phyloP scores from a whole-genome alignment of 164 flowering plant species.

The Malania oleifera region DNA sequence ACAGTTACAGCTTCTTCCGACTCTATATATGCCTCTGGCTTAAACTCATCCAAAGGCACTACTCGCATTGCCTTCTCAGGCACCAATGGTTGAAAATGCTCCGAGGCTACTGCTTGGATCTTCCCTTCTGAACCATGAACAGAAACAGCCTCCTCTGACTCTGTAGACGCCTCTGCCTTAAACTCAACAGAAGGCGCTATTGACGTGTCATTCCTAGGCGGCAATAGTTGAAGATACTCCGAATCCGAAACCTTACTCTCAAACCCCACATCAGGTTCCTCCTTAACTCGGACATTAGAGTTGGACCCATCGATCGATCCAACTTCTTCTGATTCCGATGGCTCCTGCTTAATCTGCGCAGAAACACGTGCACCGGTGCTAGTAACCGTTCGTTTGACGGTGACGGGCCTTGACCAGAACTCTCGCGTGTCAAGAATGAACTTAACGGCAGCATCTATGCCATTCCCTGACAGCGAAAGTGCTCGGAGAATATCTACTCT shows the following conservation, averaged over 20 bases:
- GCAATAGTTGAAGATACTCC: not conserved
- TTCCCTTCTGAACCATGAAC: not conserved
- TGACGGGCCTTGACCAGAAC: not conserved
- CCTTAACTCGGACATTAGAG: slow-evolving; percentile 6
- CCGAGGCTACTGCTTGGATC: not conserved
- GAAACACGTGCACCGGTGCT: slow-evolving; percentile 32
- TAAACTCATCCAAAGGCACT: not conserved
- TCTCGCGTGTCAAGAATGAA: slow-evolving; percentile 14
- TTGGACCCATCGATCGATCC: not conserved
- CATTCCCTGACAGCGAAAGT: slow-evolving; percentile 15
- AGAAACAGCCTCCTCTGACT: not conserved
- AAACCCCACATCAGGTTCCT: slow-evolving; percentile 5
- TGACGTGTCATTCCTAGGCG: not conserved
- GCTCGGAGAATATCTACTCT: slow-evolving; percentile 21
- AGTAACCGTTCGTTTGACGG: slow-evolving; percentile 30
- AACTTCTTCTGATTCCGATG: not conserved
- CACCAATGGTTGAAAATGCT: not conserved
- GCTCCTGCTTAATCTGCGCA: slow-evolving; percentile 15
- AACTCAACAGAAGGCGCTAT: slow-evolving; percentile 4
- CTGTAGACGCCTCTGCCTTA: not conserved
- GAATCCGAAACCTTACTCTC: not conserved
- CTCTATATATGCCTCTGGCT: not conserved
- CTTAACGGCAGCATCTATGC: slow-evolving; percentile 19
- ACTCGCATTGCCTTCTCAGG: not conserved
- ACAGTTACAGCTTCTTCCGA: not conserved